Evolutionary conservation across 2,329 filamentous ascomycete genomes (phyloP), one percentile per base, ranked within the genome.

Genomic region (Colletotrichum theobromicola): DNA sequence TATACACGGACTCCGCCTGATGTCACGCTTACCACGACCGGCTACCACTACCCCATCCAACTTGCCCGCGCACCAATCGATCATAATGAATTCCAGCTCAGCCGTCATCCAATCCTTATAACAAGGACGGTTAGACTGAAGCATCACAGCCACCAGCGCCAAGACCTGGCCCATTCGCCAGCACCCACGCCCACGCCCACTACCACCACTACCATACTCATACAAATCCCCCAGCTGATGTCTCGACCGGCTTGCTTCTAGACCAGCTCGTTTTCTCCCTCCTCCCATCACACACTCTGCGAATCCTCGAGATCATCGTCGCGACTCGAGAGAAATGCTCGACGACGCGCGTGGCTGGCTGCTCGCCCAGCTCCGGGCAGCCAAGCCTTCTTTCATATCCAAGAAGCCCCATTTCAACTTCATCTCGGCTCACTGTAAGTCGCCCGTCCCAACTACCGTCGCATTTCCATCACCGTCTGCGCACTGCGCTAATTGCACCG

Each of bases 351-450:
- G 81, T 74, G 76, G 58, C 67, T 77, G 76, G 76, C 67, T 76
- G 63, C 67, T 77, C 63, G 81, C 80, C 46, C 85, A 88, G 78
- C 72, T 90, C 75, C 85, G 84, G 82, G 82, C 85, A 72, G 79
- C 90, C 76, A 90, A 89, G 79, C 90, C 90, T 4, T 86, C 89
- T 18, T 91, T 93, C 76, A 78, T 91, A 32, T 88, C 89, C 67
- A 90, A 88, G 79, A 88, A 90, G 78, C 93, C 92, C 18, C 91
- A 92, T 78, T 93, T 96, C 84, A 95, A 94, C 85, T 97, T 96
- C 82, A 95, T 97, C 75, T 92, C 93, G 2, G 87, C 92, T 18
- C 95, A 97, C 81, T 97, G 93, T 94, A 85, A 83, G 91, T 87
- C 65, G 28, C 65, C 18, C 65, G 13, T 61, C 64, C 66, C 42